A percentile compares a stretch with the other conserved stretches of the same genome.
These are phyloP conservation scores for Candida sanyaensis DNA, from an alignment of 1,139 yeast species.

Conservation along the genomic window DNA sequence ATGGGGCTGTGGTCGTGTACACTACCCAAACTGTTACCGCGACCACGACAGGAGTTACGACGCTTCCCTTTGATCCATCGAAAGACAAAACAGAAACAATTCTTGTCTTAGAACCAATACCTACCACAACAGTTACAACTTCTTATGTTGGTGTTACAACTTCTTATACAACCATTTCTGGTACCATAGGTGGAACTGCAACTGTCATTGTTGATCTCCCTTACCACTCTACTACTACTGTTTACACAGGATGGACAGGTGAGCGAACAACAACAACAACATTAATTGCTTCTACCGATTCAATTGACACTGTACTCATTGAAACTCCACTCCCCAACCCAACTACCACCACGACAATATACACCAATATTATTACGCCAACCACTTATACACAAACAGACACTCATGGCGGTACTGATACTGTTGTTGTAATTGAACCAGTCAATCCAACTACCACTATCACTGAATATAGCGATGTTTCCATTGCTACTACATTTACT, in stretches of 20 bases:
- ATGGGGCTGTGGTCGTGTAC: slow-evolving; percentile 22
- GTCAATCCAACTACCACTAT: too few relatives aligned
- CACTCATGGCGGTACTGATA: slow-evolving; percentile 11
- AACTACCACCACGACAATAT: slow-evolving; percentile 12
- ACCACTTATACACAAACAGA: slow-evolving; percentile 13
- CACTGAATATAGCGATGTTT: too few relatives aligned
- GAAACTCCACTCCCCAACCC: slow-evolving; percentile 19
- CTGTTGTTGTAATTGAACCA: slow-evolving; percentile 19
- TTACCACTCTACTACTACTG: slow-evolving; percentile 13
- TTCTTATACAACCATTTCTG: slow-evolving; percentile 15
- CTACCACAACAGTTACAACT: slow-evolving; percentile 19
- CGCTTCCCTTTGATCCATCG: slow-evolving; percentile 17
- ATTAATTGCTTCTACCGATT: slow-evolving; percentile 10
- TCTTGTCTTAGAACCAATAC: slow-evolving; percentile 19
- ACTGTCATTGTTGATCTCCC: slow-evolving; percentile 18
- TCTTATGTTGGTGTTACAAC: slow-evolving; percentile 18
- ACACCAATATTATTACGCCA: slow-evolving; percentile 12
- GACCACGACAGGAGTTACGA: slow-evolving; percentile 21
- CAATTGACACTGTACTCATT: slow-evolving; percentile 20
- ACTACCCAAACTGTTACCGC: slow-evolving; percentile 28
- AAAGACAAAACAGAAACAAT: slow-evolving; percentile 18
- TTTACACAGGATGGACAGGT: slow-evolving; percentile 17
- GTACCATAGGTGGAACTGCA: slow-evolving; percentile 16
- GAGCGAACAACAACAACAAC: slow-evolving; percentile 12
- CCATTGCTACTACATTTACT: too few relatives aligned